Conservation (phyloP, 805 yeast genomes). For the Kluyveromyces starmeri region DNA sequence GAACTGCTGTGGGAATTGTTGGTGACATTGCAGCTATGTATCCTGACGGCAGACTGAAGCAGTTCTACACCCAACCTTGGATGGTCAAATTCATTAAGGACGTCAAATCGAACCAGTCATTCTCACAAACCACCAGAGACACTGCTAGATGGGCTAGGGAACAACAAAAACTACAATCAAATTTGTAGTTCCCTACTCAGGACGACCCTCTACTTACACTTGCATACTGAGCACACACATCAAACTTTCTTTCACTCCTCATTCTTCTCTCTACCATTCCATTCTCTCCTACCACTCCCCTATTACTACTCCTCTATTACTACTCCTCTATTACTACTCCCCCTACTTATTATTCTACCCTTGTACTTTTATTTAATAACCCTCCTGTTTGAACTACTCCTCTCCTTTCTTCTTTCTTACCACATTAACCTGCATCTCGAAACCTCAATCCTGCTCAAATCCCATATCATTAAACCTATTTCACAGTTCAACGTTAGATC, state of each 20-base stretch:
- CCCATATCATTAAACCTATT: too few species aligned
- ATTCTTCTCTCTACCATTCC: slow-evolving; percentile 5
- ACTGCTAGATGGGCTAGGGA: slow-evolving; percentile 98
- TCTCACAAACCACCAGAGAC: slow-evolving; percentile 62
- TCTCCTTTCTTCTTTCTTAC: neutral
- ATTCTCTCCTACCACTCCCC: slow-evolving; percentile 1
- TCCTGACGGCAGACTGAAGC: slow-evolving; percentile 65
- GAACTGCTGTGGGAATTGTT: slow-evolving; percentile 80
- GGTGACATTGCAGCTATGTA: slow-evolving; percentile 91
- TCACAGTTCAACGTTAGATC: too few species aligned
- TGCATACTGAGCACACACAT: slow-evolving; percentile 6
- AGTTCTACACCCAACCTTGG: slow-evolving; percentile 66
- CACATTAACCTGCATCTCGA: too few species aligned
- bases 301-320: neutral
- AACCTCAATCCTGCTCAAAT: too few species aligned
- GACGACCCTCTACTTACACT: neutral
- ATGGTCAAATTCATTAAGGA: slow-evolving; percentile 65
- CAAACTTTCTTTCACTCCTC: slow-evolving; percentile 6
- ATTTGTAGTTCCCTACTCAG: slow-evolving; percentile 11
- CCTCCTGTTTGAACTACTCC: neutral
- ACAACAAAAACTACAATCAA: slow-evolving; percentile 34
- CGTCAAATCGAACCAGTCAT: slow-evolving; percentile 55
- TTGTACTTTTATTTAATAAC: slow-evolving; percentile 6
- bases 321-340: slow-evolving; percentile 2
- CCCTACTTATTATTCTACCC: slow-evolving; percentile 5